Evolutionary conservation across 2,329 filamentous ascomycete genomes (phyloP).

Genomic region (Penicillium sp.): DNA sequence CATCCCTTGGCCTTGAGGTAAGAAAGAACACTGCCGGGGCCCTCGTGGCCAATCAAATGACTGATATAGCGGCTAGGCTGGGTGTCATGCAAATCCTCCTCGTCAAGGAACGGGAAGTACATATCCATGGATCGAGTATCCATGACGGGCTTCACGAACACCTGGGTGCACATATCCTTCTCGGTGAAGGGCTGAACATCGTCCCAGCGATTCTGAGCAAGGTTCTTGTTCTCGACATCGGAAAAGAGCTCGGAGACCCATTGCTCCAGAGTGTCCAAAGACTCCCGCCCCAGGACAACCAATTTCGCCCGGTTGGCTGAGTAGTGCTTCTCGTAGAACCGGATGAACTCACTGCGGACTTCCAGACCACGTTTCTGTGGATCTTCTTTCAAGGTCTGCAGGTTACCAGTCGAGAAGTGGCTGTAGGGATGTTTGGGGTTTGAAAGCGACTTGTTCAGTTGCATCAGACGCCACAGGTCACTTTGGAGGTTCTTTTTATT

Average conservation of each 20-base stretch:
- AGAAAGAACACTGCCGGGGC: slow-evolving; percentile 85
- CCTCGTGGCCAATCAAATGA: slow-evolving; percentile 88
- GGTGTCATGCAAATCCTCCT: slow-evolving; percentile 73
- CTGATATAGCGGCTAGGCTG: slow-evolving; percentile 83
- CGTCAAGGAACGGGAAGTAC: slow-evolving; percentile 80
- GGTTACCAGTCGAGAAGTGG: slow-evolving; percentile 87
- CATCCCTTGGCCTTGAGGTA: slow-evolving; percentile 88
- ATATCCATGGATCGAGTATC: slow-evolving; percentile 77
- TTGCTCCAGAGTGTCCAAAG: slow-evolving; percentile 73
- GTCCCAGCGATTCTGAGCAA: slow-evolving; percentile 67
- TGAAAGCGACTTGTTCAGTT: slow-evolving; percentile 83
- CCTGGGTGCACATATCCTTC: slow-evolving; percentile 64
- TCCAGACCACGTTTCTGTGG: slow-evolving; percentile 77
- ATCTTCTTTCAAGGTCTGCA: slow-evolving; percentile 78
- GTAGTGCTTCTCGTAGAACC: slow-evolving; percentile 85
- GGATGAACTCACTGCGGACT: slow-evolving; percentile 86
- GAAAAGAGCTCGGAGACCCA: slow-evolving; percentile 86
- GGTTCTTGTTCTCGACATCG: slow-evolving; percentile 74
- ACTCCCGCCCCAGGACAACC: slow-evolving; percentile 77
- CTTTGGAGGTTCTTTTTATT: slow-evolving; percentile 97
- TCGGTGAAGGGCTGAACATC: slow-evolving; percentile 57
- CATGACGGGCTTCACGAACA: slow-evolving; percentile 89
- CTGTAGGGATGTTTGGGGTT: slow-evolving; percentile 85
- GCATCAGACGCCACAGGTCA: slow-evolving; percentile 81
- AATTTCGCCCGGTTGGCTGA: slow-evolving; percentile 94